Evolutionary conservation across 2,329 filamentous ascomycete species (phyloP).

Genomic region (Sphaerulina musiva): DNA sequence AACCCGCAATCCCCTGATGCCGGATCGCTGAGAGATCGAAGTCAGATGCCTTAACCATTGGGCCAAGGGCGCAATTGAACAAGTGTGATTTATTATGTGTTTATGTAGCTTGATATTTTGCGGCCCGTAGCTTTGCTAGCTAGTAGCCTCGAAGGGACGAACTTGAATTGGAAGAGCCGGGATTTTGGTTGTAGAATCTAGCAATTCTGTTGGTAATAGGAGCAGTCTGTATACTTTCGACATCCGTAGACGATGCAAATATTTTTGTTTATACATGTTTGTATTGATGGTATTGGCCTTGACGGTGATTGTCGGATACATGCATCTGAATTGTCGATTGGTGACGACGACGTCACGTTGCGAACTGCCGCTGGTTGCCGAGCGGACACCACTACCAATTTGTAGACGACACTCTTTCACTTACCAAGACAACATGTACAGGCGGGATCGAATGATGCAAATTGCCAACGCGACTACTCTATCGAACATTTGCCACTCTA

Average conservation of each 20-base stretch:
- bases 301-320: conserved; percentile 19
- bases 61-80: no score
- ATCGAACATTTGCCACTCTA: conserved; percentile 28
- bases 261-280: conserved; percentile 23
- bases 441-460: conserved; percentile 32
- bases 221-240: no score
- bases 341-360: conserved; percentile 36
- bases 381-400: conserved; percentile 37
- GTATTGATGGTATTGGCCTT: conserved; percentile 15
- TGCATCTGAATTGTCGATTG: conserved; percentile 36
- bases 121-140: no score
- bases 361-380: conserved; percentile 26
- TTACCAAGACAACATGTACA: conserved; percentile 36
- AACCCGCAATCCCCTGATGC: no score
- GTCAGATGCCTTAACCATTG: no score
- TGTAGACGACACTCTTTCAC: conserved; percentile 34
- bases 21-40: no score
- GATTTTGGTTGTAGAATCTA: no score
- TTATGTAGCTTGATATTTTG: no score
- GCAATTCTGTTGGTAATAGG: no score
- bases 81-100: no score
- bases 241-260: conserved; percentile 17
- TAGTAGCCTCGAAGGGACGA: no score
- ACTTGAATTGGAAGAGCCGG: no score
- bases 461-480: conserved; percentile 34